These are phyloP conservation scores for Starmerella apis DNA, from an alignment of 805 yeast genomes.

Conservation along the genomic window DNA sequence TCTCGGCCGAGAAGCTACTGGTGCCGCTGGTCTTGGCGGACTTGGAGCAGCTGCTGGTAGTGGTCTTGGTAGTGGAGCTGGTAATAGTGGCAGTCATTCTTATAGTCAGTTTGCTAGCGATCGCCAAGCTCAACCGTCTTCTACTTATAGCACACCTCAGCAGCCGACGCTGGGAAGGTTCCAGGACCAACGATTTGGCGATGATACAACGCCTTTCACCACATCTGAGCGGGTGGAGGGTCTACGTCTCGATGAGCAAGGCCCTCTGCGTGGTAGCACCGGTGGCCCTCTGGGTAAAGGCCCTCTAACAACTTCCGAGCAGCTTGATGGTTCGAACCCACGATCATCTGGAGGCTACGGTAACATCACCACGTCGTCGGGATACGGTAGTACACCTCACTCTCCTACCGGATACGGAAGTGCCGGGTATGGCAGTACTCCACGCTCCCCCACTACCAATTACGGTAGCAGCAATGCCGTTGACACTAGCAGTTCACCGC, in stretches of 20 bases:
- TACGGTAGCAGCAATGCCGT: background rate
- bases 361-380: background rate
- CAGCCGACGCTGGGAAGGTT: background rate
- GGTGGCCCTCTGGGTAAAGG: background rate
- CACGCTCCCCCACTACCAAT: background rate
- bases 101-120: background rate
- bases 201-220: background rate
- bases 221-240: background rate
- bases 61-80: background rate
- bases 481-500: background rate
- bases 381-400: background rate
- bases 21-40: background rate
- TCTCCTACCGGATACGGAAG: background rate
- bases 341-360: background rate
- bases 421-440: background rate
- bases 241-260: background rate
- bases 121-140: background rate
- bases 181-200: conserved; percentile 1
- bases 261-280: background rate
- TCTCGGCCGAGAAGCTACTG: background rate
- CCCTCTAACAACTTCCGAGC: background rate
- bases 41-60: background rate
- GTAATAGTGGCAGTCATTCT: background rate
- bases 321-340: background rate
- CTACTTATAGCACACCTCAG: background rate